These are phyloP conservation scores for Mycosarcoma maydis DNA, from an alignment of 1,284 basidiomycete species.

Conservation along the genomic window DNA sequence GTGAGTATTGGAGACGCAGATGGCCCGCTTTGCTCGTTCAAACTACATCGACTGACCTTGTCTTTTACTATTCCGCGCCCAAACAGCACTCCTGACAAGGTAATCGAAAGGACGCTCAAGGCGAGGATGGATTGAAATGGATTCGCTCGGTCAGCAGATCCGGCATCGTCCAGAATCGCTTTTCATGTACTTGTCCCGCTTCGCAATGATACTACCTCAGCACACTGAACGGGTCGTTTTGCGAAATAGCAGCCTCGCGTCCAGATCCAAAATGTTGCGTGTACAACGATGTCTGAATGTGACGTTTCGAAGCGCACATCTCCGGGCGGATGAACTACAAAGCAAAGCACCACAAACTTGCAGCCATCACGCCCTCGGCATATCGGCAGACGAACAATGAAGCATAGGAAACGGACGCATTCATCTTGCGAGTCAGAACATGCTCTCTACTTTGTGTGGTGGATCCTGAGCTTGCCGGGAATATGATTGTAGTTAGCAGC, in stretches of 20 bases:
- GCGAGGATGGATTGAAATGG: constrained; percentile 76
- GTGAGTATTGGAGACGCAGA: constrained; percentile 72
- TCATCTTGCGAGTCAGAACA: background rate
- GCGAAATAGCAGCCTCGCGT: no score
- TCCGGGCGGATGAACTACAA: no score
- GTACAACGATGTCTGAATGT: no score
- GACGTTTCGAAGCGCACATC: no score
- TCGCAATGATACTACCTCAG: constrained; percentile 6
- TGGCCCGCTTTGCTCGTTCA: background rate
- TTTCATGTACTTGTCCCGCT: constrained; percentile 27
- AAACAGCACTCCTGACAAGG: constrained; percentile 63
- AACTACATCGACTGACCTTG: background rate
- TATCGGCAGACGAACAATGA: no score
- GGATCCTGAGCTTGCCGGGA: constrained; percentile 82
- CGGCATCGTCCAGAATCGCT: constrained; percentile 61
- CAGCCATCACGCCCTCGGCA: no score
- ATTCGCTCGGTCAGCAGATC: no score
- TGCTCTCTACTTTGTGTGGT: constrained; percentile 88
- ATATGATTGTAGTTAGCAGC: constrained; percentile 82
- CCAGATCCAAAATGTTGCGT: no score
- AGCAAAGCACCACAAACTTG: no score
- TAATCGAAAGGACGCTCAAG: constrained; percentile 63
- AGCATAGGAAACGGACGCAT: background rate
- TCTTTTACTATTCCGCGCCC: background rate
- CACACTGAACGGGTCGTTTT: background rate